Evolutionary conservation across 2,329 filamentous ascomycete species (phyloP).

Genomic region (Xylaria sp.): DNA sequence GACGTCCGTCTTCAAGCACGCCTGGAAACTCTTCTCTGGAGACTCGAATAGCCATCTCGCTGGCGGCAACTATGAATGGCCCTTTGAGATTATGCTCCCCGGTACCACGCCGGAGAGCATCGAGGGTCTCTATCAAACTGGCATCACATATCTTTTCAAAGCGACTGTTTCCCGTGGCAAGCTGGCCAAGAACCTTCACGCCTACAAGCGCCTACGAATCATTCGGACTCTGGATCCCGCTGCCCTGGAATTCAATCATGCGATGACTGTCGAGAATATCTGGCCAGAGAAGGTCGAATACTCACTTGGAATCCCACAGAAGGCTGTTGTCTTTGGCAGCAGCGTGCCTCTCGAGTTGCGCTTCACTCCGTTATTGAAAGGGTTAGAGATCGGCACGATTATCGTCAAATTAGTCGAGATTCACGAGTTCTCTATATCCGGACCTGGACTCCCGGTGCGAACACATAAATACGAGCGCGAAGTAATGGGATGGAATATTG

Average conservation of each 20-base stretch:
- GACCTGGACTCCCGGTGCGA: slow-evolving; percentile 41
- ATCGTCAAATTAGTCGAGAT: slow-evolving; percentile 74
- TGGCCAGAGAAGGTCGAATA: slow-evolving; percentile 99
- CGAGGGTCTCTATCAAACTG: slow-evolving; percentile 80
- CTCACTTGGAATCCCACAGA: slow-evolving; percentile 86
- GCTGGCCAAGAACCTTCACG: slow-evolving; percentile 78
- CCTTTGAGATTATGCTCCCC: slow-evolving; percentile 68
- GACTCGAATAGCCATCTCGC: slow-evolving; percentile 53
- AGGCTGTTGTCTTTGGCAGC: slow-evolving; percentile 92
- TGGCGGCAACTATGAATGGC: slow-evolving; percentile 78
- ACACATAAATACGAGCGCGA: slow-evolving; percentile 60
- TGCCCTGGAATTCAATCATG: slow-evolving; percentile 72
- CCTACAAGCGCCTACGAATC: slow-evolving; percentile 71
- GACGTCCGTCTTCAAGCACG: slow-evolving; percentile 59
- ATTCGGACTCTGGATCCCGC: slow-evolving; percentile 72
- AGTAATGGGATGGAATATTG: slow-evolving; percentile 55
- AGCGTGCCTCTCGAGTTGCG: slow-evolving; percentile 77
- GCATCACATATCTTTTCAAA: slow-evolving; percentile 85
- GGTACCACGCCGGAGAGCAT: slow-evolving; percentile 77
- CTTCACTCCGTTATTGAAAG: slow-evolving; percentile 83
- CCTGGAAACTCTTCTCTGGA: slow-evolving; percentile 62
- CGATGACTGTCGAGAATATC: slow-evolving; percentile 93
- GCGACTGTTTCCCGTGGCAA: slow-evolving; percentile 83
- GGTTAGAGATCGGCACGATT: slow-evolving; percentile 77
- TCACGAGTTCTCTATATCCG: slow-evolving; percentile 59